Conservation (phyloP, 1,284 basidiomycete species). For the Cystobasidium slooffiae region DNA sequence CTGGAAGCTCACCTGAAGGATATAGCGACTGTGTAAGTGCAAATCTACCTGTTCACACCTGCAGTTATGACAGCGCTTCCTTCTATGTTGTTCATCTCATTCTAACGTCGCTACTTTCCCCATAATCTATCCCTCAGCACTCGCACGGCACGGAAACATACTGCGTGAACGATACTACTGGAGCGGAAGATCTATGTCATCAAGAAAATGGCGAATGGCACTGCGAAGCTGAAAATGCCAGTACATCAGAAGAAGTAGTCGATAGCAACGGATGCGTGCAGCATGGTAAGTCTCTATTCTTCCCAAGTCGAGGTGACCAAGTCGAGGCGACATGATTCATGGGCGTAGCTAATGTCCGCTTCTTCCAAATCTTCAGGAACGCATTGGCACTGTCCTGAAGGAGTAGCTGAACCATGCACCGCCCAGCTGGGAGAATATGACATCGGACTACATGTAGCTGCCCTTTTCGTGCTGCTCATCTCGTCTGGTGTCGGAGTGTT, state of each 20-base stretch:
- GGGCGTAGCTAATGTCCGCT: too few relatives aligned
- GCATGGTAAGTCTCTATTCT: constrained; percentile 9
- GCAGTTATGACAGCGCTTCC: too few relatives aligned
- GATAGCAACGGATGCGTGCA: constrained; percentile 35
- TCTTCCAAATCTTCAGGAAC: too few relatives aligned
- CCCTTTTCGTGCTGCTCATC: constrained; percentile 56
- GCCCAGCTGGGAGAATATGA: constrained; percentile 54
- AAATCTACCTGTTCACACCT: not conserved
- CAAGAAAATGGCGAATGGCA: constrained; percentile 26
- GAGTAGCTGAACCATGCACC: constrained; percentile 29
- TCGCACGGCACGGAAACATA: constrained; percentile 9
- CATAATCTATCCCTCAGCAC: not conserved
- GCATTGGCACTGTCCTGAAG: constrained; percentile 39
- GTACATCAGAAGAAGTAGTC: constrained; percentile 18
- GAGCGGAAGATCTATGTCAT: constrained; percentile 14
- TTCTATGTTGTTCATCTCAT: too few relatives aligned
- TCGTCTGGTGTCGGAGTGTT: constrained; percentile 33
- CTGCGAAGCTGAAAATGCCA: constrained; percentile 14
- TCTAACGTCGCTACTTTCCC: not conserved
- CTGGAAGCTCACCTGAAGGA: constrained; percentile 8
- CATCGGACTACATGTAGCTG: constrained; percentile 58
- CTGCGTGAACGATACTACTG: constrained; percentile 10
- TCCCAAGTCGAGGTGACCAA: too few relatives aligned
- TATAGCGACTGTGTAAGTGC: constrained; percentile 23
- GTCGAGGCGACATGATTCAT: too few relatives aligned